Conservation (phyloP, 2,329 filamentous ascomycete species). For the Phoma sp. region DNA sequence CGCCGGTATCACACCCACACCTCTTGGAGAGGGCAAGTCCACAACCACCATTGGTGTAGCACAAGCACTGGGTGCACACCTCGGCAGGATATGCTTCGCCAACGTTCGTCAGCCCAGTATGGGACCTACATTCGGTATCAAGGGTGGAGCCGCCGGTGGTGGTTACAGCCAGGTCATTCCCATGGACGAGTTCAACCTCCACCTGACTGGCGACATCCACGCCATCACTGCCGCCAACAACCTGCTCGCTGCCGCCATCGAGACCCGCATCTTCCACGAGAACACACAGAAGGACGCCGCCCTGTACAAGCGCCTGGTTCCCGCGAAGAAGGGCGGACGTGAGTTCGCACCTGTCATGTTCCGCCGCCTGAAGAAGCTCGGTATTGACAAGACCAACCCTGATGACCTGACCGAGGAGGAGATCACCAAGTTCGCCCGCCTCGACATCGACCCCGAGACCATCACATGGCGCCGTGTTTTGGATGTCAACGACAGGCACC, state of each 20-base stretch:
- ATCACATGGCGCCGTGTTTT: conserved; percentile 97
- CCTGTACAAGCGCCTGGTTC: conserved; percentile 87
- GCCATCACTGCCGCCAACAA: conserved; percentile 98
- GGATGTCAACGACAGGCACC: conserved; percentile 95
- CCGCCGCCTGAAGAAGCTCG: conserved; percentile 91
- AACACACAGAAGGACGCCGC: conserved; percentile 90
- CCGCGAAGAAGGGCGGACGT: conserved; percentile 86
- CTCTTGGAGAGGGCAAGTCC: conserved; percentile 96
- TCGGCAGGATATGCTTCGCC: conserved; percentile 88
- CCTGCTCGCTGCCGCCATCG: conserved; percentile 91
- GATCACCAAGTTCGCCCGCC: conserved; percentile 83
- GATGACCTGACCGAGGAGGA: conserved; percentile 91
- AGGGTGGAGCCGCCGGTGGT: conserved; percentile 94
- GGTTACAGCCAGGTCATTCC: conserved; percentile 99
- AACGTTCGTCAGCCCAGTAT: conserved; percentile 97
- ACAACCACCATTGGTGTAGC: conserved; percentile 96
- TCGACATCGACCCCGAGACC: conserved; percentile 95
- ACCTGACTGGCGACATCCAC: conserved; percentile 97
- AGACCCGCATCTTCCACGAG: conserved; percentile 98
- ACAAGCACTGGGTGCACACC: conserved; percentile 88
- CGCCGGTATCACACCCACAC: conserved; percentile 95
- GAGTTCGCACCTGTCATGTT: conserved; percentile 91
- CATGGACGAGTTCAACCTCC: conserved; percentile 99
- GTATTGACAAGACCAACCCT: conserved; percentile 93
- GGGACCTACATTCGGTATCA: conserved; percentile 98